phyloP scores from a whole-genome alignment of 1,284 basidiomycete species.

The Xerocomus nothofagi region DNA sequence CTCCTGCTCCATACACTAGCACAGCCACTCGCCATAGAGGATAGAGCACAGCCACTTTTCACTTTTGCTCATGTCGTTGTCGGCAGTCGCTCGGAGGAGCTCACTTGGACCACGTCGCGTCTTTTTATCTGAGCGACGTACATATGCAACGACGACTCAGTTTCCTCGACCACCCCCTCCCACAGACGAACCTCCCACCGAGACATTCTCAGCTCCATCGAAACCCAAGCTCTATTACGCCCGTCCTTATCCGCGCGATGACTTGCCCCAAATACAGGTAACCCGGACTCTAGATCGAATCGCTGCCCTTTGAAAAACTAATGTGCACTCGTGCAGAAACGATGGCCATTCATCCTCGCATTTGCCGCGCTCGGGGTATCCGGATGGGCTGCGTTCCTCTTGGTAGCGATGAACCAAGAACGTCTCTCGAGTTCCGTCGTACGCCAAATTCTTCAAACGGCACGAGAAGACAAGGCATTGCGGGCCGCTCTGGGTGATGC shows the following conservation, averaged over 20 bases:
- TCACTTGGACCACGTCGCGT: slow-evolving; percentile 9
- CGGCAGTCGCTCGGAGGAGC: slow-evolving; percentile 13
- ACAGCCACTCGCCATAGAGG: no score
- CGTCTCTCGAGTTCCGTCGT: slow-evolving; percentile 75
- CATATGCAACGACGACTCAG: slow-evolving; percentile 20
- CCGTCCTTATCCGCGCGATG: slow-evolving; percentile 37
- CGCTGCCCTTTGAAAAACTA: neutral
- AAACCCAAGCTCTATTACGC: slow-evolving; percentile 35
- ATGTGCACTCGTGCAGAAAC: slow-evolving; percentile 29
- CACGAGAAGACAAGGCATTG: slow-evolving; percentile 52
- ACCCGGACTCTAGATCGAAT: no score
- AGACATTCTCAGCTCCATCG: slow-evolving; percentile 37
- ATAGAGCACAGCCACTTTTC: neutral
- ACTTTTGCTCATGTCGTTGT: neutral
- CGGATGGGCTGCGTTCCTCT: slow-evolving; percentile 67
- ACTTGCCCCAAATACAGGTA: slow-evolving; percentile 47
- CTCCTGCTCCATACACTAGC: no score
- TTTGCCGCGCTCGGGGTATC: slow-evolving; percentile 53
- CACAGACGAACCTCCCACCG: slow-evolving; percentile 19
- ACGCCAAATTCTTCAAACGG: slow-evolving; percentile 58
- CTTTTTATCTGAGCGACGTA: slow-evolving; percentile 9
- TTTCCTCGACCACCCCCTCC: slow-evolving; percentile 29
- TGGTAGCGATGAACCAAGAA: slow-evolving; percentile 73
- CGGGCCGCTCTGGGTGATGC: slow-evolving; percentile 61
- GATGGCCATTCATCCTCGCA: slow-evolving; percentile 61